Conservation (phyloP, 108 stramenopile species). For the Nitzschia sp. region DNA sequence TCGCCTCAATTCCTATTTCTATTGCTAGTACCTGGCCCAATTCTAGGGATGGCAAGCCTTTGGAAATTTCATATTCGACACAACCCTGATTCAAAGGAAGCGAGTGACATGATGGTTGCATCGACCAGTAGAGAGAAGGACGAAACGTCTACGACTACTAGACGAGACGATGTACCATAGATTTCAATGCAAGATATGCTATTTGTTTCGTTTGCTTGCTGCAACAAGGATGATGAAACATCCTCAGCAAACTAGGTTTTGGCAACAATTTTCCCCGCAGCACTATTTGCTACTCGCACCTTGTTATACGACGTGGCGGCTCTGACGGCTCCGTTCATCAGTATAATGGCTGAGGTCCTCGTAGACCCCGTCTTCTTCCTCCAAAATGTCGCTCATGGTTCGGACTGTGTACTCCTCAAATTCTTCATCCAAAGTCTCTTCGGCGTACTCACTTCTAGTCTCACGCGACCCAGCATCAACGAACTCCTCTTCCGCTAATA, state of each 20-base stretch:
- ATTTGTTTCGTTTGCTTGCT: too few species aligned
- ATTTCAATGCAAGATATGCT: too few species aligned
- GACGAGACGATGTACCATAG: too few species aligned
- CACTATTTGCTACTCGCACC: not conserved
- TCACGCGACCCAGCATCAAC: too few species aligned
- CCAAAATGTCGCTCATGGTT: slow-evolving; percentile 14
- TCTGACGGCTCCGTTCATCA: not conserved
- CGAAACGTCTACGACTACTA: too few species aligned
- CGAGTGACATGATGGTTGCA: too few species aligned
- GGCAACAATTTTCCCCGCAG: not conserved
- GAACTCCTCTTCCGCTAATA: not conserved
- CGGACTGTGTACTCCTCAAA: slow-evolving; percentile 20
- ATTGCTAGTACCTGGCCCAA: slow-evolving; percentile 28
- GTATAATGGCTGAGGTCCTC: not conserved
- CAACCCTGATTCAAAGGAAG: too few species aligned
- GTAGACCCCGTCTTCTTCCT: slow-evolving; percentile 10
- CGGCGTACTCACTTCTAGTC: not conserved
- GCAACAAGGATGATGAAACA: too few species aligned
- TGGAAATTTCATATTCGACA: not conserved
- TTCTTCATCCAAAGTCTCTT: slow-evolving; percentile 12
- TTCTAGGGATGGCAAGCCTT: slow-evolving; percentile 27
- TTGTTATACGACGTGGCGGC: not conserved
- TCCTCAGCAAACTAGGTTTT: too few species aligned
- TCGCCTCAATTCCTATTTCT: slow-evolving; percentile 29
- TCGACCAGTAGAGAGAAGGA: too few species aligned